Percentiles rank a stretch among this genome's conserved stretches.
phyloP scores from a whole-genome alignment of 2,329 filamentous ascomycete species.

The Cladosporium sp. region DNA sequence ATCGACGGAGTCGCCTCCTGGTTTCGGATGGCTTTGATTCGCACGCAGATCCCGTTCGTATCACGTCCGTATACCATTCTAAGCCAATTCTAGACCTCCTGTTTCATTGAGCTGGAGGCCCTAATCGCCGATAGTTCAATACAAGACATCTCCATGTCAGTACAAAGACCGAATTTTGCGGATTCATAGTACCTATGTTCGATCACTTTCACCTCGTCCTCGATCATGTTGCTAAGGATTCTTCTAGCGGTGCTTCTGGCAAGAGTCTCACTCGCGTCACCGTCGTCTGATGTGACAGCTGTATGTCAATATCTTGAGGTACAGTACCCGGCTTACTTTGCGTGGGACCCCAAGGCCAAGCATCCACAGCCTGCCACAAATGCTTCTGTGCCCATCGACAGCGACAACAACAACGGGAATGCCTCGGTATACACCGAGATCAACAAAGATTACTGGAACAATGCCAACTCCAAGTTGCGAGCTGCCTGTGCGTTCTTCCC shows the following conservation, averaged over 20 bases:
- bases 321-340: slow-evolving; percentile 28
- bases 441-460: slow-evolving; percentile 31
- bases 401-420: slow-evolving; percentile 9
- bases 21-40: neutral
- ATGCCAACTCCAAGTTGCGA: slow-evolving; percentile 27
- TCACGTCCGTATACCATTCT: neutral
- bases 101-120: neutral
- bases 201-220: neutral
- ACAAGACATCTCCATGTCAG: neutral
- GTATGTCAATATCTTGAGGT: slow-evolving; percentile 29
- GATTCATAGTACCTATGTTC: neutral
- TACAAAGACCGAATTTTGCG: neutral
- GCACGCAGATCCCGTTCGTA: neutral
- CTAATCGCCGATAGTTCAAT: neutral
- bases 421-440: slow-evolving; percentile 26
- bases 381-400: neutral
- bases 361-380: slow-evolving; percentile 20
- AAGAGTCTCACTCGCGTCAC: neutral
- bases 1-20: neutral
- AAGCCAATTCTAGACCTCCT: neutral
- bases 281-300: slow-evolving; percentile 21
- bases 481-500: slow-evolving; percentile 44
- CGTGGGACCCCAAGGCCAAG: slow-evolving; percentile 26
- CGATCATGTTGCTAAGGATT: neutral
- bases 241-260: neutral